Evolutionary conservation across 2,329 filamentous ascomycete species (phyloP).

Genomic region (Cercospora zeina): DNA sequence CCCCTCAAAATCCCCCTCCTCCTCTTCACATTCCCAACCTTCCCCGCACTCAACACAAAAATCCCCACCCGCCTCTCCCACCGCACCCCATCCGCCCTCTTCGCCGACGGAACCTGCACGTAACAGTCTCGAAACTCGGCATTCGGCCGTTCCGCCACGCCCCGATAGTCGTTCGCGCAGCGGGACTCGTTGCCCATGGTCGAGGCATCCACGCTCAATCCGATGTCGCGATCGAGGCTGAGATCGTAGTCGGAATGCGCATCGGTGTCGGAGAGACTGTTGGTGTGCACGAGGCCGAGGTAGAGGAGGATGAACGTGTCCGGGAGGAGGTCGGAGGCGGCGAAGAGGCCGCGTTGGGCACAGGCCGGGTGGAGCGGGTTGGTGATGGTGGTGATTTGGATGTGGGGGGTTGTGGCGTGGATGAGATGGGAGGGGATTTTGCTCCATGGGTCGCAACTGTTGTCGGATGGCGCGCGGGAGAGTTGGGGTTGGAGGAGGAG

Average conservation of each 20-base stretch:
- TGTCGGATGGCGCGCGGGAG: slow-evolving; percentile 32
- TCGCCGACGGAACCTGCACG: slow-evolving; percentile 42
- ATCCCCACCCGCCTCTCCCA: slow-evolving; percentile 53
- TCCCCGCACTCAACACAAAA: slow-evolving; percentile 53
- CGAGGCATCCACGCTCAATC: slow-evolving; percentile 52
- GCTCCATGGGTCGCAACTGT: slow-evolving; percentile 26
- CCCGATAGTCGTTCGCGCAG: slow-evolving; percentile 57
- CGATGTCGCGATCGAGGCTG: slow-evolving; percentile 52
- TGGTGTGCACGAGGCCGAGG: slow-evolving; percentile 51
- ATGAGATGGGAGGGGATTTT: slow-evolving; percentile 31
- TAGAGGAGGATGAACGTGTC: slow-evolving; percentile 53
- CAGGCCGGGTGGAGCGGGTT: slow-evolving; percentile 50
- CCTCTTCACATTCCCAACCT: slow-evolving; percentile 49
- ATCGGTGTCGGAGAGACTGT: slow-evolving; percentile 47
- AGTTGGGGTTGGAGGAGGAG: slow-evolving; percentile 34
- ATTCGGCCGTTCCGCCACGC: slow-evolving; percentile 46
- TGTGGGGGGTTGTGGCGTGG: slow-evolving; percentile 40
- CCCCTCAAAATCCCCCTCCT: slow-evolving; percentile 48
- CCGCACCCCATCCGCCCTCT: slow-evolving; percentile 41
- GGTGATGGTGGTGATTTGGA: slow-evolving; percentile 48
- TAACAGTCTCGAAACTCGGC: slow-evolving; percentile 44
- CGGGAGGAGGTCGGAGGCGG: slow-evolving; percentile 48
- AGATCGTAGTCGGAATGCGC: slow-evolving; percentile 54
- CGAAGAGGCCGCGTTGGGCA: slow-evolving; percentile 52
- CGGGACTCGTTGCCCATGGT: slow-evolving; percentile 54